Evolutionary conservation across 2,329 filamentous ascomycete species (phyloP).

Genomic region (Scleromitrula shiraiana): DNA sequence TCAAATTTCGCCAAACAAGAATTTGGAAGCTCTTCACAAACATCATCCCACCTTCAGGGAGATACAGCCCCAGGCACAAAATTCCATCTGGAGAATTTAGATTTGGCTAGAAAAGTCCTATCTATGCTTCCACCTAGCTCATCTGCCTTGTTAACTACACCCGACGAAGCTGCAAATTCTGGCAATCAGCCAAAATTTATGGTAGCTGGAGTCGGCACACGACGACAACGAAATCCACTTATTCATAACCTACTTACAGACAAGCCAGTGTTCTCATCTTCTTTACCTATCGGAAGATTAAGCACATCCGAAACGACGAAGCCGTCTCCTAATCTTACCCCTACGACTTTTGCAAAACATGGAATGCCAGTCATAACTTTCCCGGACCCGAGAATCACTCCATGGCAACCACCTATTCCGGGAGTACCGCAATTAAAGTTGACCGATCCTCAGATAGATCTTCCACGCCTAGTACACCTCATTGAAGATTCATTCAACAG

Average conservation of each 20-base stretch:
- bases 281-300: conserved; percentile 67
- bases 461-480: conserved; percentile 72
- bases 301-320: conserved; percentile 11
- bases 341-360: conserved; percentile 78
- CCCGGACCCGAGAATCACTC: conserved; percentile 56
- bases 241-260: conserved; percentile 96
- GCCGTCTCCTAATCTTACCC: conserved; percentile 32
- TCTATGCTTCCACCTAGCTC: conserved; percentile 73
- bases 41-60: too few species aligned
- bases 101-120: conserved; percentile 61
- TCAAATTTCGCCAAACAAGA: conserved; percentile 35
- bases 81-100: conserved; percentile 62
- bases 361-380: conserved; percentile 85
- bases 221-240: conserved; percentile 64
- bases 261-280: conserved; percentile 87
- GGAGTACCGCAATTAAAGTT: conserved; percentile 57
- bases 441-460: conserved; percentile 73
- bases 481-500: conserved; percentile 92
- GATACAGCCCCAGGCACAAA: conserved; percentile 29
- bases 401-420: conserved; percentile 60
- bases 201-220: conserved; percentile 39
- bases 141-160: conserved; percentile 83
- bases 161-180: conserved; percentile 62
- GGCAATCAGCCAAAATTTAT: conserved; percentile 28
- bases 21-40: conserved; percentile 11